Percentiles rank a stretch among this genome's conserved stretches.
Evolutionary conservation across 257 asterid species (phyloP).

Genomic region (Nemophila menziesii): DNA sequence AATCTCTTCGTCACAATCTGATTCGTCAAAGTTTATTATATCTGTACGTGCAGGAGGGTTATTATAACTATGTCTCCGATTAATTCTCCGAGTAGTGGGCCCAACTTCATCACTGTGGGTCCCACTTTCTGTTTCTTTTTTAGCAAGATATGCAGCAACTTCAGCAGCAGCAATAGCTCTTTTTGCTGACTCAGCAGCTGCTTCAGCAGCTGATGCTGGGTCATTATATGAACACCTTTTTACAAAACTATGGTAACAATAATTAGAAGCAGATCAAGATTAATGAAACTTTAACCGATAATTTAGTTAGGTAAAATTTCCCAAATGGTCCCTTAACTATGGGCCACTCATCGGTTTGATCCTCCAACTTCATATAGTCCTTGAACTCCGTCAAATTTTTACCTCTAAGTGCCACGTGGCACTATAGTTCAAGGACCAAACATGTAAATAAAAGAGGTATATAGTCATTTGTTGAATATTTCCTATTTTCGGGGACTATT

Average conservation of each 20-base stretch:
- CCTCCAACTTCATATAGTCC: no score
- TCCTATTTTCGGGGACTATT: no score
- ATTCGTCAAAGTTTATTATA: conserved; percentile 37
- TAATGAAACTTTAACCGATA: no score
- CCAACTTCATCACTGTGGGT: conserved; percentile 2
- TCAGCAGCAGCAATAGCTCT: conserved; percentile 86
- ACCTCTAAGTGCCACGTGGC: no score
- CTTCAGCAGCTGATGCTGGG: conserved; percentile 74
- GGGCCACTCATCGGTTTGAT: no score
- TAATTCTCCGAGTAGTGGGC: conserved; percentile 17
- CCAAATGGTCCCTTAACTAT: no score
- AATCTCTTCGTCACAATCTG: conserved; percentile 63
- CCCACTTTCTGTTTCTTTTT: conserved; percentile 21
- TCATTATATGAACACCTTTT: conserved; percentile 29
- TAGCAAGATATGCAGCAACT: conserved; percentile 67
- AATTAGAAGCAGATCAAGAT: no score
- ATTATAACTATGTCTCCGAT: conserved; percentile 56
- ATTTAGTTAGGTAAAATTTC: no score
- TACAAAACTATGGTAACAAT: not conserved
- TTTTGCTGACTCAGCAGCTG: conserved; percentile 61
- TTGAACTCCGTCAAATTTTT: no score
- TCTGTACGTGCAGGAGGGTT: conserved; percentile 24
- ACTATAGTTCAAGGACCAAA: no score
- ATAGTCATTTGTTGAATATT: no score
- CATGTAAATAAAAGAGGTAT: no score